Percentiles rank a stretch among this genome's conserved stretches.
These are phyloP conservation scores for Cryptococcus depauperatus DNA, from an alignment of 1,284 basidiomycete species.

Conservation along the genomic window DNA sequence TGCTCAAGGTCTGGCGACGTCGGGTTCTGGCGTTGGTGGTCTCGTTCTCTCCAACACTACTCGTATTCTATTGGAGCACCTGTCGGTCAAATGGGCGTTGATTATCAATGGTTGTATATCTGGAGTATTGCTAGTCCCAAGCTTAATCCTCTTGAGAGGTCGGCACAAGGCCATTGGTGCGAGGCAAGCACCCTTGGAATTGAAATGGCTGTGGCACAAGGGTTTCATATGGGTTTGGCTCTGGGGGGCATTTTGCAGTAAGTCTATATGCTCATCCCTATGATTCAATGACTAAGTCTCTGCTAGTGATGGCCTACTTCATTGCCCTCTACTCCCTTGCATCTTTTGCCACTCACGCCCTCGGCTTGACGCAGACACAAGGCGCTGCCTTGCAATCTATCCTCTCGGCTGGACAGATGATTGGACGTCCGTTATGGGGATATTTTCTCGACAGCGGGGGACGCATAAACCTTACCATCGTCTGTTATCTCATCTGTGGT, in stretches of 20 bases:
- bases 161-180: slow-evolving; percentile 26
- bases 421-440: slow-evolving; percentile 46
- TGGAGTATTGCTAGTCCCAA: slow-evolving; percentile 36
- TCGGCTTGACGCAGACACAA: slow-evolving; percentile 44
- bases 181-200: slow-evolving; percentile 27
- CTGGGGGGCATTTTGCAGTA: slow-evolving; percentile 27
- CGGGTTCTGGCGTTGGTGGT: slow-evolving; percentile 41
- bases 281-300: too few relatives aligned
- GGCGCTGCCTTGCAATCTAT: slow-evolving; percentile 46
- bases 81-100: slow-evolving; percentile 39
- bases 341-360: slow-evolving; percentile 44
- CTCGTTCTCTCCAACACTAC: slow-evolving; percentile 41
- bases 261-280: not conserved
- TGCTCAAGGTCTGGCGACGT: slow-evolving; percentile 34
- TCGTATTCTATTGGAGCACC: slow-evolving; percentile 28
- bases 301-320: too few relatives aligned
- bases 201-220: slow-evolving; percentile 25
- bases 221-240: slow-evolving; percentile 34
- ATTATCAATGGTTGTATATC: slow-evolving; percentile 44
- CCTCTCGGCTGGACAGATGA: slow-evolving; percentile 46
- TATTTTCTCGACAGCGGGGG: slow-evolving; percentile 43
- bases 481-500: slow-evolving; percentile 43
- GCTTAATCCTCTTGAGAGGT: slow-evolving; percentile 37
- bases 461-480: slow-evolving; percentile 43
- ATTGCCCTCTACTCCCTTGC: slow-evolving; percentile 47